Percentiles rank a stretch among this genome's conserved stretches.
phyloP scores from a whole-genome alignment of 2,329 filamentous ascomycete genomes.

The Cladosporium colombiae region DNA sequence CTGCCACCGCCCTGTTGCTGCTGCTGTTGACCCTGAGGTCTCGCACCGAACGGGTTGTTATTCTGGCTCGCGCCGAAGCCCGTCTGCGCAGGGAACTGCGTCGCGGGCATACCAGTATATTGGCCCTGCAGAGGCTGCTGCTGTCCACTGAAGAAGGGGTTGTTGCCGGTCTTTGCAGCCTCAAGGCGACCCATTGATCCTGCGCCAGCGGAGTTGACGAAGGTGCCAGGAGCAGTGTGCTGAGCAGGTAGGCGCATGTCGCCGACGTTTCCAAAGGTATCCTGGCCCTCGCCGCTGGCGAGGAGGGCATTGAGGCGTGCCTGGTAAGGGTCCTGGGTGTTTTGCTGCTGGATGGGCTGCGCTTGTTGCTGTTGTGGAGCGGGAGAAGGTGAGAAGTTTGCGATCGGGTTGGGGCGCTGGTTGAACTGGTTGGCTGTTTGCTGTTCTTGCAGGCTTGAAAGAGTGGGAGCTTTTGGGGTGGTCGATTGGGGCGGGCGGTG shows the following conservation, averaged over 20 bases:
- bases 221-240: slow-evolving; percentile 92
- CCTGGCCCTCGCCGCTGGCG: slow-evolving; percentile 84
- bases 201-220: slow-evolving; percentile 90
- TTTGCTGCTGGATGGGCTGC: slow-evolving; percentile 30
- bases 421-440: slow-evolving; percentile 68
- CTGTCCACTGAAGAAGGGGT: slow-evolving; percentile 78
- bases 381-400: slow-evolving; percentile 39
- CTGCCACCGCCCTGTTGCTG: slow-evolving; percentile 47
- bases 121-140: slow-evolving; percentile 39
- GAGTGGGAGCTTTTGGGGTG: slow-evolving; percentile 60
- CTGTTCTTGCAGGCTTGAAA: slow-evolving; percentile 79
- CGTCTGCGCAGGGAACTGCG: slow-evolving; percentile 53
- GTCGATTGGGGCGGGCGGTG: slow-evolving; percentile 61
- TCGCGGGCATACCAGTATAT: slow-evolving; percentile 31
- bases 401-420: slow-evolving; percentile 52
- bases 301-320: slow-evolving; percentile 84
- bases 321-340: slow-evolving; percentile 57
- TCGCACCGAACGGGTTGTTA: slow-evolving; percentile 60
- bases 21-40: slow-evolving; percentile 44
- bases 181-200: slow-evolving; percentile 70
- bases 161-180: slow-evolving; percentile 69
- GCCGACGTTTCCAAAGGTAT: slow-evolving; percentile 97
- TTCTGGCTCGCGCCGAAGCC: slow-evolving; percentile 33
- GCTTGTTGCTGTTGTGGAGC: slow-evolving; percentile 52
- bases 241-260: slow-evolving; percentile 93